Evolutionary conservation across 352 stramenopile genomes (phyloP), one percentile per base, ranked within the genome.

Genomic region (Phytophthora sojae): DNA sequence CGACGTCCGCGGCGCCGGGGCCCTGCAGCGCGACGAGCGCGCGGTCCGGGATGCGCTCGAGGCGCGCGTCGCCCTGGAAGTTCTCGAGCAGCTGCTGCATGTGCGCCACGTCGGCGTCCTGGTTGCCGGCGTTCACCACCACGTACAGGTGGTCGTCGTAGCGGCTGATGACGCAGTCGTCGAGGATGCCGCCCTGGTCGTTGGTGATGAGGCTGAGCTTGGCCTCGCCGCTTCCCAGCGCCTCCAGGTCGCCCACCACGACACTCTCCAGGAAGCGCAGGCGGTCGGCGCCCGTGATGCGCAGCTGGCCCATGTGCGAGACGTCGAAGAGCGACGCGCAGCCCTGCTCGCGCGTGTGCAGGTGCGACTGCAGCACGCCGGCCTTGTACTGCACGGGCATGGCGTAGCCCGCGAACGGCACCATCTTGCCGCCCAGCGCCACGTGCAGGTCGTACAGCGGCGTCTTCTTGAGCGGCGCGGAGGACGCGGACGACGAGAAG

Each of bases 41-140:
- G 72, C 97, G 95, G 52, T 96, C 90, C 74, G 76, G 87, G 30
- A 99, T 83, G 61, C 98, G 97, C 67, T 99, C 96, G 79, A 99
- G 98, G 60, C 83, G 77, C 1, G 97, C 96, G 76, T 99, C 96
- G 53, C 96, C 94, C 53, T 95, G 85, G 76, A 97, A 98, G 21
- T 63, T 58, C 32, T 85, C 81, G 56, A 98, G 89, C 45, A 82
- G 73, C 59, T 91, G 64, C 69, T 97, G 72, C 83, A 99, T 98
- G 81, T 99, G 97, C 57, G 82, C 76, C 69, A 99, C 91, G 73
- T 99, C 97, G 50, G 89, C 90, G 75, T 98, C 93, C 81, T 99
- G 99, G 79, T 97, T 99, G 37, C 93, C 95, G 19, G 97, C 98
- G 81, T 99, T 99, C 45, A 99, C 96, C 44, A 99, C 97, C 76